These are phyloP conservation scores for Metarhizium brunneum DNA, from an alignment of 2,329 filamentous ascomycete species.

Conservation along the genomic window DNA sequence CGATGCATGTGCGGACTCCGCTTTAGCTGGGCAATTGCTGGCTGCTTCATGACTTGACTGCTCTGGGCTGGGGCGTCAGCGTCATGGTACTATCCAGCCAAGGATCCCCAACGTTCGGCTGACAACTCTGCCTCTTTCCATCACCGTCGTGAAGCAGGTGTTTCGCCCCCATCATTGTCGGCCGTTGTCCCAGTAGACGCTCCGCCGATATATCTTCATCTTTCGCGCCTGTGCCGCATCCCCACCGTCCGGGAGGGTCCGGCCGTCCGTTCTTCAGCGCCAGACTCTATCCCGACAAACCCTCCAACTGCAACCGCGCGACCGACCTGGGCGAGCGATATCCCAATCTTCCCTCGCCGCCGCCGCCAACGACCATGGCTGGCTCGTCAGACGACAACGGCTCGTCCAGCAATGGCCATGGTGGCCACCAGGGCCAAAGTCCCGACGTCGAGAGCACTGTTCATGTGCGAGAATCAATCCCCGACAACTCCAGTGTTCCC, in stretches of 20 bases:
- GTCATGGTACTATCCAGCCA: neutral
- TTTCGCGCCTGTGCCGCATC: neutral
- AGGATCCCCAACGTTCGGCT: neutral
- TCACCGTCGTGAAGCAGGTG: neutral
- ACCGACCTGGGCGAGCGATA: neutral
- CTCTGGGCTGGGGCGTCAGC: neutral
- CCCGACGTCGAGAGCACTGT: constrained; percentile 24
- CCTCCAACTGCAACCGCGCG: neutral
- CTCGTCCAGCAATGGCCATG: constrained; percentile 22
- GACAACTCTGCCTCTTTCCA: neutral
- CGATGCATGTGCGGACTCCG: neutral
- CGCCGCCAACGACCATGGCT: constrained; percentile 17
- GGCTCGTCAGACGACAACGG: constrained; percentile 30
- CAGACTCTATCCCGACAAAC: neutral
- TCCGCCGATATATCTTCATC: neutral
- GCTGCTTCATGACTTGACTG: neutral
- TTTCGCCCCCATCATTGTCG: neutral
- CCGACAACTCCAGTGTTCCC: constrained; percentile 50
- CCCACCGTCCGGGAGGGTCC: constrained; percentile 2
- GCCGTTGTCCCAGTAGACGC: neutral
- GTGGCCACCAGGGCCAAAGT: constrained; percentile 17
- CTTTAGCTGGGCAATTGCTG: neutral
- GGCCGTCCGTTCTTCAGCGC: neutral
- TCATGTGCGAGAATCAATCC: constrained; percentile 27
- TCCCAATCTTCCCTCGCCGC: neutral